phyloP scores from a whole-genome alignment of 805 yeast species.

The Candida vartiovaarae region DNA sequence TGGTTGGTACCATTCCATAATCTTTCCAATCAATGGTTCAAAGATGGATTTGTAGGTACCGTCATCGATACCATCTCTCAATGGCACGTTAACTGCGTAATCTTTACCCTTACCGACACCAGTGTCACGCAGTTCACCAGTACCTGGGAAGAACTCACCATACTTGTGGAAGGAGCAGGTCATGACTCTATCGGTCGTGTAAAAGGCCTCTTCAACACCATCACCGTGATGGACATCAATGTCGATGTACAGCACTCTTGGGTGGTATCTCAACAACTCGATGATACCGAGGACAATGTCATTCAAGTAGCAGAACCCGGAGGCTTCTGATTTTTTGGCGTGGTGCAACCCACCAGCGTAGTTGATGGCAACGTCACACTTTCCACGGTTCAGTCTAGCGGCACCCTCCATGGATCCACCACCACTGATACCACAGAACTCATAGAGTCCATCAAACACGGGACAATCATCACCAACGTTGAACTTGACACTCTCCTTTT shows the following conservation, averaged over 20 bases:
- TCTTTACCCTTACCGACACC: conserved; percentile 84
- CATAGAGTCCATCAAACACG: conserved; percentile 71
- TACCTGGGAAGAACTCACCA: conserved; percentile 91
- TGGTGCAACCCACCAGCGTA: conserved; percentile 94
- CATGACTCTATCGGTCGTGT: conserved; percentile 87
- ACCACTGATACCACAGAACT: conserved; percentile 71
- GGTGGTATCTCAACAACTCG: conserved; percentile 72
- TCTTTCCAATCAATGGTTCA: conserved; percentile 77
- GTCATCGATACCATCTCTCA: conserved; percentile 92
- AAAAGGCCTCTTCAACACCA: conserved; percentile 93
- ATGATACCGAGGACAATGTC: conserved; percentile 84
- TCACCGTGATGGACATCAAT: conserved; percentile 93
- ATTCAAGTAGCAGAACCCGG: conserved; percentile 87
- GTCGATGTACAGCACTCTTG: conserved; percentile 82
- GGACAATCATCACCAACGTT: conserved; percentile 96
- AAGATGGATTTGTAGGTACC: conserved; percentile 68
- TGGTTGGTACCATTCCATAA: conserved; percentile 86
- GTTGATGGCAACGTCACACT: conserved; percentile 86
- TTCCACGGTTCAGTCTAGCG: conserved; percentile 70
- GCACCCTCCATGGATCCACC: conserved; percentile 93
- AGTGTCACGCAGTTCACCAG: conserved; percentile 78
- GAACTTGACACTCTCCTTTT: conserved; percentile 84
- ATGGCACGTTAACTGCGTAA: conserved; percentile 78
- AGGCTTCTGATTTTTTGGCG: conserved; percentile 84
- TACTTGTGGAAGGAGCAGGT: conserved; percentile 88